Evolutionary conservation across 2,329 filamentous ascomycete species (phyloP).

Genomic region (Metarhizium anisopliae): DNA sequence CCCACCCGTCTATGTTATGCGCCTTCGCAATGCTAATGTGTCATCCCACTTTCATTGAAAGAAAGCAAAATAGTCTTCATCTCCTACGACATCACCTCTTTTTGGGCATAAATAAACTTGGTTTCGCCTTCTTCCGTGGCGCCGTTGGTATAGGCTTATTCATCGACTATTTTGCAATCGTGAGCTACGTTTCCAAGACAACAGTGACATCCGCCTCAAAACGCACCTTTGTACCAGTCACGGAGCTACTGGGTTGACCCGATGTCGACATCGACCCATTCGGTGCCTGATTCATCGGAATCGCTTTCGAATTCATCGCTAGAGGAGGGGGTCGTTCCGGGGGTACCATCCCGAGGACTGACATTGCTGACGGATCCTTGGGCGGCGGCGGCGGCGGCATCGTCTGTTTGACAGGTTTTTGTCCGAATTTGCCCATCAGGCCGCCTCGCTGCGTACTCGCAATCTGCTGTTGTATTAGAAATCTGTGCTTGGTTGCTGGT

Average conservation of each 20-base stretch:
- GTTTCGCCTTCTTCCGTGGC: conserved; percentile 11
- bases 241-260: conserved; percentile 8
- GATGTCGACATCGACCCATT: conserved; percentile 13
- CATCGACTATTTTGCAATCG: neutral
- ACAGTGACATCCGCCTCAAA: neutral
- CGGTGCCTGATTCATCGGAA: conserved; percentile 8
- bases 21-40: conserved; percentile 6
- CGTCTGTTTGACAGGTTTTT: conserved; percentile 17
- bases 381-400: conserved; percentile 25
- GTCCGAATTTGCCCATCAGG: conserved; percentile 27
- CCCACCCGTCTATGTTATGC: conserved; percentile 1
- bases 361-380: conserved; percentile 44
- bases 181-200: neutral
- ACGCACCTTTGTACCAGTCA: conserved; percentile 13
- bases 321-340: conserved; percentile 31
- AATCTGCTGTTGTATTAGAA: conserved; percentile 21
- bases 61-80: neutral
- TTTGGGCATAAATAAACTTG: conserved; percentile 14
- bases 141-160: conserved; percentile 4
- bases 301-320: conserved; percentile 7
- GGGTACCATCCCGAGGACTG: conserved; percentile 38
- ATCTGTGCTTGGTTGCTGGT: neutral
- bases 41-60: too few species aligned
- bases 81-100: conserved; percentile 8
- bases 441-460: conserved; percentile 21